Base-by-base conservation (phyloP, 257 asterid genomes). In the Cynanchum wilfordii region DNA sequence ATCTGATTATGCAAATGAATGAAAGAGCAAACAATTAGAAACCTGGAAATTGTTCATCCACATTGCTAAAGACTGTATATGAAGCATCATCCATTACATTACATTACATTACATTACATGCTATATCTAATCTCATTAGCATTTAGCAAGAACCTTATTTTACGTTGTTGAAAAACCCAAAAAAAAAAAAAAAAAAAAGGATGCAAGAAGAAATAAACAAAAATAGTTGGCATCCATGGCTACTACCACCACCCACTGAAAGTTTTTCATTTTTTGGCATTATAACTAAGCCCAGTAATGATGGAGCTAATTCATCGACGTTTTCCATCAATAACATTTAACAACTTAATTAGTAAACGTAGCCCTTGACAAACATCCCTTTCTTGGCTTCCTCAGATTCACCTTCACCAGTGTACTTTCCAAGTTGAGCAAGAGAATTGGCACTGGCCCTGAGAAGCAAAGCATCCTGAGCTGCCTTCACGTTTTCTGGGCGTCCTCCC, bases 341-440 rank as follows among this genome's bases (percentile, higher is more conserved):
- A n/a, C 84, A 42, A 42, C 47, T 42, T 42, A 42, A 42, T 83
- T 74, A 88, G 88, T 88, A 90, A 73, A 72, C 75, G 73, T 90
- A 88, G 67, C 88, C 95, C 86, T 88, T 90, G 47, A 86, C 95
- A 63, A 86, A 90, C 96, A 88, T 75, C 55, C 87, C 95, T 75
- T 90, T 58, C 78, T 86, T 90, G 78, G 96, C 95, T 71, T 88
- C 95, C 73, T 86, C 96, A 1, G 95, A 86, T 77, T 90, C 96
- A 20, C 95, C 92, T 60, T 88, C 96, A 0, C 84, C 87, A 0
- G 92, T 83, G 90, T 88, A 88, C 63, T 89, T 88, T 27, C 96
- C 95, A 25, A 88, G 96, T 80, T 89, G 96, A 44, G 96, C 96
- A 75, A 86, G 82, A 29, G 94, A 89, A 86, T 89, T 89, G 52